Percentiles rank a stretch among this genome's conserved stretches.
Evolutionary conservation across 768 basidiomycete genomes (phyloP).

Genomic region (Rhizopogon vulgaris): DNA sequence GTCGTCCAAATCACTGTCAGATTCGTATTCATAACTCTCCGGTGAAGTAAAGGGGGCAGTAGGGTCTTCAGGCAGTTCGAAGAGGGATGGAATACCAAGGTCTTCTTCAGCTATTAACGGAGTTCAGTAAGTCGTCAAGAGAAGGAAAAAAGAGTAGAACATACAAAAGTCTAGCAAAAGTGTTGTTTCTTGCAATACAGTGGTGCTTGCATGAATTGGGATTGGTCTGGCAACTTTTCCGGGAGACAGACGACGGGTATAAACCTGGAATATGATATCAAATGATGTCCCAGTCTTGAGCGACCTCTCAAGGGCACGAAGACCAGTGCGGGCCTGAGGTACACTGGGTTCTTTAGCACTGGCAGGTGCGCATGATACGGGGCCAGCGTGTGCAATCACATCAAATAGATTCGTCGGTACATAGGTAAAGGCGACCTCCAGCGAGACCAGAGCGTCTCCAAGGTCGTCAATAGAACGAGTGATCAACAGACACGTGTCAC

Average conservation of each 20-base stretch:
- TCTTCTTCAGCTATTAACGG: neutral
- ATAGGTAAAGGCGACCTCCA: neutral
- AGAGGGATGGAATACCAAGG: neutral
- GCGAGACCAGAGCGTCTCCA: neutral
- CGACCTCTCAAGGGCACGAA: conserved; percentile 1
- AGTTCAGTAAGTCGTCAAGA: neutral
- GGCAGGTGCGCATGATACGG: too few species aligned
- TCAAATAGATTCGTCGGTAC: neutral
- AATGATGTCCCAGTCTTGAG: conserved; percentile 4
- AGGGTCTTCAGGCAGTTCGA: neutral
- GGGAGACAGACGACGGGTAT: neutral
- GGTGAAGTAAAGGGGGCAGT: neutral
- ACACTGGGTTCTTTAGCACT: neutral
- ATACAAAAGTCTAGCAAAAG: neutral
- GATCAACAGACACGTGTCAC: neutral
- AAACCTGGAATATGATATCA: conserved; percentile 1
- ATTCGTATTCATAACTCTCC: conserved; percentile 1
- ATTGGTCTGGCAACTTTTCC: neutral
- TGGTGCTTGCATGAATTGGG: neutral
- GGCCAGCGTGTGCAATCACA: too few species aligned
- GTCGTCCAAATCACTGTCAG: conserved; percentile 2
- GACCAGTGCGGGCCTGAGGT: neutral
- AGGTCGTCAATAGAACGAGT: neutral
- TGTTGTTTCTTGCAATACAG: conserved; percentile 1
- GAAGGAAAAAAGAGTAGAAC: neutral